Conservation (phyloP, 257 asterid genomes). For the Petunia secreta region DNA sequence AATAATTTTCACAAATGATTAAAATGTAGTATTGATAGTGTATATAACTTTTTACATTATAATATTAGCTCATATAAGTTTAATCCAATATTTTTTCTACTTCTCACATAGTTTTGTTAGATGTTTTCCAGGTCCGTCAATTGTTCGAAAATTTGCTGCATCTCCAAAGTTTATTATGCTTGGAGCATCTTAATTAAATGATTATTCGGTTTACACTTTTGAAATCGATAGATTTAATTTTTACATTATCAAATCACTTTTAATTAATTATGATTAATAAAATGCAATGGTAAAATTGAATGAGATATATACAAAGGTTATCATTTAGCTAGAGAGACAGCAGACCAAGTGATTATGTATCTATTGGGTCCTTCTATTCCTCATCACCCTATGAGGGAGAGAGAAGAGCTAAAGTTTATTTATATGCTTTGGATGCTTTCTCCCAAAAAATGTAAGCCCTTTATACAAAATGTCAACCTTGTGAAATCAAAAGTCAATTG, state of each 20-base stretch:
- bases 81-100: too few species aligned
- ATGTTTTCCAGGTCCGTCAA: too few species aligned
- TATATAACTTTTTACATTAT: too few species aligned
- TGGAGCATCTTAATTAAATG: background rate
- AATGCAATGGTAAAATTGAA: background rate
- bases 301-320: slow-evolving; percentile 27
- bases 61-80: too few species aligned
- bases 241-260: too few species aligned
- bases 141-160: too few species aligned
- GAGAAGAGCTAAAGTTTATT: background rate
- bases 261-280: background rate
- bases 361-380: slow-evolving; percentile 31
- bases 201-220: background rate
- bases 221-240: background rate
- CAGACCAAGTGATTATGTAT: slow-evolving; percentile 36
- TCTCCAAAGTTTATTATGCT: background rate
- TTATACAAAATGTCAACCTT: slow-evolving; percentile 62
- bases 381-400: background rate
- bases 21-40: too few species aligned
- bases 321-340: slow-evolving; percentile 53
- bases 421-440: slow-evolving; percentile 60
- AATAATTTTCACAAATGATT: too few species aligned
- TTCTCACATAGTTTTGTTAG: too few species aligned
- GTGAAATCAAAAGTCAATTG: slow-evolving; percentile 53
- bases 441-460: slow-evolving; percentile 35